A percentile compares a stretch with the other conserved stretches of the same genome.
These are phyloP conservation scores for Nyssa sinensis DNA, from an alignment of 148 eudicot species.

Conservation along the genomic window DNA sequence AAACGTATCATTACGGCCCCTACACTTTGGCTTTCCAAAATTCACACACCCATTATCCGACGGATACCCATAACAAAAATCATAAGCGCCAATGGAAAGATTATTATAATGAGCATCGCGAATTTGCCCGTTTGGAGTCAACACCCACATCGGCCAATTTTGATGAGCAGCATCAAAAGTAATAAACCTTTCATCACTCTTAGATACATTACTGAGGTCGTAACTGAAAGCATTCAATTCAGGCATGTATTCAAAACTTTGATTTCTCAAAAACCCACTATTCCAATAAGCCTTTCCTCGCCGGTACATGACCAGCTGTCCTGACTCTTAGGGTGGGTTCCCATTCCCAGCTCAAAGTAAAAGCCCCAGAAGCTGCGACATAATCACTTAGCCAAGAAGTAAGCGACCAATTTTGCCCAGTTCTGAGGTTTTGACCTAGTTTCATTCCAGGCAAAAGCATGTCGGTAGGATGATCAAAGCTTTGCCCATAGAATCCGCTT, in stretches of 20 bases:
- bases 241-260: neutral
- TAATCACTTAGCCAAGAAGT: neutral
- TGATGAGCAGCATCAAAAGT: neutral
- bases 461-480: conserved; percentile 28
- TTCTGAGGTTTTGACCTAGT: neutral
- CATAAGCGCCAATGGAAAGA: neutral
- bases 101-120: too few relatives aligned
- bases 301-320: neutral
- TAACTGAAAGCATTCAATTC: neutral
- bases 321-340: too few relatives aligned
- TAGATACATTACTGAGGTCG: neutral
- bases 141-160: neutral
- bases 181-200: conserved; percentile 2
- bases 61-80: conserved; percentile 7
- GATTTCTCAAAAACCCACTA: conserved; percentile 5
- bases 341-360: neutral
- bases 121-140: conserved; percentile 1
- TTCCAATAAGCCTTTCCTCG: conserved; percentile 19
- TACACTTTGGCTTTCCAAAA: neutral
- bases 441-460: conserved; percentile 15
- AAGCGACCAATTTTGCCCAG: conserved; percentile 4
- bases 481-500: conserved; percentile 26
- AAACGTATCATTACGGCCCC: conserved; percentile 7
- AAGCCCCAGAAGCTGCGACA: neutral
- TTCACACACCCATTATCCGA: conserved; percentile 10